Evolutionary conservation across 2,329 filamentous ascomycete genomes (phyloP), one percentile per base, ranked within the genome.

Genomic region (Lachnellula suecica): DNA sequence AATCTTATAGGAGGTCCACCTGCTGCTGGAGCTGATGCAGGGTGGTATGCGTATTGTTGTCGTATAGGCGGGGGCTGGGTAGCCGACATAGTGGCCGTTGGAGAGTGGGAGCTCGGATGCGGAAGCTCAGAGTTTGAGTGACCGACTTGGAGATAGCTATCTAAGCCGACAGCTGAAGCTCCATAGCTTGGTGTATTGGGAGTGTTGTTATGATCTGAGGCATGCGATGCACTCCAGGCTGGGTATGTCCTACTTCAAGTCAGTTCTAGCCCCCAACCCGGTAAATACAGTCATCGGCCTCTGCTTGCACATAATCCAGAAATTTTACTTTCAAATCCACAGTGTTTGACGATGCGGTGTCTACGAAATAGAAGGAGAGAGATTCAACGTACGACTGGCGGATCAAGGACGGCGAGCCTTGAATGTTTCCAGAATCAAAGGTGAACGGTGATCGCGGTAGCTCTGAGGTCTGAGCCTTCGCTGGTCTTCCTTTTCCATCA

Each of bases 361-460:
- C 5, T 43, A n/a, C 5, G 35, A 13, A 29, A 34, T 43, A 27
- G 13, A 44, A 49, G 31, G n/a, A 44, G 29, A 35, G 34, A 27
- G 40, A 42, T 22, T 22, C 40, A 48, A 64, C 64, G 60, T 58
- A 67, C 66, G 60, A 54, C 43, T 63, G 63, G 35, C 64, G 59
- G 52, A 66, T 59, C 48, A 65, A 45, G 19, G 59, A 53, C 20
- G 66, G 59, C 44, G 65, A 62, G 25, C 62, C 55, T 7, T 54
- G 51, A 38, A 65, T 59, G 24, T 57, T 63, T 38, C 44, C 57
- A 24, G 62, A 58, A 53, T 68, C 66, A 44, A 68, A 68, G n/a
- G 63, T 66, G 47, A 67, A 68, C 15, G 59, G 54, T 5, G 62
- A 63, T n/a, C 62, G 59, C 31, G 66, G 64, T 13, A 66, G 54